Evolutionary conservation across 768 basidiomycete genomes (phyloP).

Genomic region (Calvatia gigantea): DNA sequence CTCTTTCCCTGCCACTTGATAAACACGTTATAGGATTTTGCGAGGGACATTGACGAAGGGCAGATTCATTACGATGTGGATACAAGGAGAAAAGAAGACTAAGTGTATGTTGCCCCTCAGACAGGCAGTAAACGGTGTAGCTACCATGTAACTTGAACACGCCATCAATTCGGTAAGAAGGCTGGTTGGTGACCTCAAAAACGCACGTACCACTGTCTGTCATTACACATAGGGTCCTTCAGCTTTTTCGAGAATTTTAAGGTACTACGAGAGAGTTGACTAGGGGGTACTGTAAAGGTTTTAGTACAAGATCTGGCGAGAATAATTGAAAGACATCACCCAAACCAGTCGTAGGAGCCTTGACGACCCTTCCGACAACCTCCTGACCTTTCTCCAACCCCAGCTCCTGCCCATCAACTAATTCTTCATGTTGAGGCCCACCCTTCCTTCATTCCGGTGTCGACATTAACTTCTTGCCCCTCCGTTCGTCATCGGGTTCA

Average conservation of each 20-base stretch:
- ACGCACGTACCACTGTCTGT: slow-evolving; percentile 74
- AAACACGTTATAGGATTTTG: slow-evolving; percentile 59
- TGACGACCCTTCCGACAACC: slow-evolving; percentile 70
- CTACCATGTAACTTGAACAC: slow-evolving; percentile 85
- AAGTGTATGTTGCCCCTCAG: neutral
- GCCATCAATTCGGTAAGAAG: neutral
- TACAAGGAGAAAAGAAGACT: neutral
- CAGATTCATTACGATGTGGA: too few relatives aligned
- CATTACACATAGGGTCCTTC: slow-evolving; percentile 73
- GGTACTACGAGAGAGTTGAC: slow-evolving; percentile 83
- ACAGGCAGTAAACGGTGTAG: neutral
- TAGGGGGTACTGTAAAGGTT: slow-evolving; percentile 61
- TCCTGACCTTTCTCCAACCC: slow-evolving; percentile 63
- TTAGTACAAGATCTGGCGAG: slow-evolving; percentile 26
- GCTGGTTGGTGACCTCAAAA: neutral
- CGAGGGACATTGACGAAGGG: too few relatives aligned
- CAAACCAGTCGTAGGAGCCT: slow-evolving; percentile 81
- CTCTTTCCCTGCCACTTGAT: slow-evolving; percentile 79
- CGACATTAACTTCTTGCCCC: slow-evolving; percentile 15
- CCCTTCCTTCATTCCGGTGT: neutral
- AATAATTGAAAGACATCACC: slow-evolving; percentile 52
- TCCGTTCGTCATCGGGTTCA: slow-evolving; percentile 26
- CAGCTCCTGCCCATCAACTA: slow-evolving; percentile 37
- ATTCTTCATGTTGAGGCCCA: slow-evolving; percentile 17
- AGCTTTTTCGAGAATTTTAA: slow-evolving; percentile 72